Conservation (phyloP, 1,284 basidiomycete species). For the Singerocomus inundabilis region DNA sequence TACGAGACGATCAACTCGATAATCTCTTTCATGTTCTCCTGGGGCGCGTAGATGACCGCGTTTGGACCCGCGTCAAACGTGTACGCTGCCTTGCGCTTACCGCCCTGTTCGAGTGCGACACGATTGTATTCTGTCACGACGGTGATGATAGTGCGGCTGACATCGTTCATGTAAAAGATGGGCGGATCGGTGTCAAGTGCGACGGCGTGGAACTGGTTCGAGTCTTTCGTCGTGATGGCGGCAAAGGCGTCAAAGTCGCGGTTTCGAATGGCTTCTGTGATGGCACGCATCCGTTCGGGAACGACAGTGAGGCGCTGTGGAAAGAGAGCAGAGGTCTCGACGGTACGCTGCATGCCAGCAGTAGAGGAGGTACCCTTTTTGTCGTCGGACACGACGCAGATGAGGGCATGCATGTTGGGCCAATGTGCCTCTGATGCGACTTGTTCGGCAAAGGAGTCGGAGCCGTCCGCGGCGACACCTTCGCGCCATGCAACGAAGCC, state of each 20-base stretch:
- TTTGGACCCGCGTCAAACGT: conserved; percentile 99
- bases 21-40: conserved; percentile 77
- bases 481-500: conserved; percentile 95
- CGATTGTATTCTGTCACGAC: conserved; percentile 94
- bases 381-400: conserved; percentile 94
- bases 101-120: conserved; percentile 60
- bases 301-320: conserved; percentile 93
- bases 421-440: conserved; percentile 87
- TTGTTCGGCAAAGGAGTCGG: conserved; percentile 87
- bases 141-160: conserved; percentile 81
- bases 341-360: conserved; percentile 95
- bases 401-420: conserved; percentile 95
- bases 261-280: conserved; percentile 75
- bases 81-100: conserved; percentile 85
- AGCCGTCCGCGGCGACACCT: conserved; percentile 60
- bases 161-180: conserved; percentile 99
- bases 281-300: conserved; percentile 82
- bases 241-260: conserved; percentile 91
- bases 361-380: conserved; percentile 98
- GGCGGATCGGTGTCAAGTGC: conserved; percentile 96
- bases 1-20: conserved; percentile 73
- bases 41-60: conserved; percentile 92
- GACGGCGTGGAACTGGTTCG: conserved; percentile 98
- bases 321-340: conserved; percentile 87
- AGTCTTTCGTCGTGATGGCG: conserved; percentile 92